Evolutionary conservation across 129 eudicot species (phyloP), one percentile per base, ranked within the genome.

Genomic region (Calendula officinalis): DNA sequence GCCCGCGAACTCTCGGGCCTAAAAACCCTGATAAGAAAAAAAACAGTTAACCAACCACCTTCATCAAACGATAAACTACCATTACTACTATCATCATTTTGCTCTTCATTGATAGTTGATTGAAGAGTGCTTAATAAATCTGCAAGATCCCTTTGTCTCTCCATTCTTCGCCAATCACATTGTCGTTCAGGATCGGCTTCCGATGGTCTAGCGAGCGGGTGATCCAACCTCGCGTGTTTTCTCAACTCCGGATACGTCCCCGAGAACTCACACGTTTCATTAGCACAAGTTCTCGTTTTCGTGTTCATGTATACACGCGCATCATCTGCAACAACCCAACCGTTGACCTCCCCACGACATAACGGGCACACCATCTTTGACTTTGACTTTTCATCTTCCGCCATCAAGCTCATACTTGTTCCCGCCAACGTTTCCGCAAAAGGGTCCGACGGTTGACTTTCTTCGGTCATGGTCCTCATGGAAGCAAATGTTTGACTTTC

Each of bases 121-220:
- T 76, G 89, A 48, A 86, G 73, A 0, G 84, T 84, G 44, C 97
- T 90, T 36, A 90, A 73, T 44, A 90, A 67, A 82, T 90, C 95
- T 11, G 85, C 95, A 3, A 84, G 48, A 62, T 86, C 89, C 66
- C 95, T 74, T 69, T 84, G 87, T 54, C 89, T 67, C 70, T 90
- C 97, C 64, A 90, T 42, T 53, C 92, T 80, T 67, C 95, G 64
- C 97, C 97, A 90, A 59, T 64, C 81, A 1, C 77, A 74, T 71
- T 86, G 83, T 70, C 97, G 78, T 67, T 78, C 82, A 1, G 97
- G 94, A 56, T 90, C 97, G 4, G 83, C 95, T 55, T 81, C 85
- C 9, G 89, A 78, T 3, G 97, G 97, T 56, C 95, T 45, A 15
- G 71, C 90, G 8, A 55, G 78, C 10, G 94, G 94, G 60, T 91